Conservation (phyloP, 164 flowering plant genomes). For the Nymphaea colorata region DNA sequence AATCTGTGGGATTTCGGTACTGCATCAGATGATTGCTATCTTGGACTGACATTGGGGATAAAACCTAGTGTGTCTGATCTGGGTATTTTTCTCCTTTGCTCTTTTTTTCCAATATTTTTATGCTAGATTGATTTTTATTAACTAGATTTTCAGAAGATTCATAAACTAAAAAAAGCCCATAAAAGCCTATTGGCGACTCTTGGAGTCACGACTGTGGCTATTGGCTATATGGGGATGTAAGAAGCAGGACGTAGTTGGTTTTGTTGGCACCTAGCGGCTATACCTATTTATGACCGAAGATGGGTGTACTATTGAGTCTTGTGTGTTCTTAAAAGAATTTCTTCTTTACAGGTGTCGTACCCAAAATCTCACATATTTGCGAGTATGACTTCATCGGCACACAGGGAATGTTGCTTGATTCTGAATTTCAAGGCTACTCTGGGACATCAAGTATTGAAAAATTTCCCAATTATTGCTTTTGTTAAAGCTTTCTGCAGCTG, state of each 20-base stretch:
- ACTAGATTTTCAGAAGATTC: too few species aligned
- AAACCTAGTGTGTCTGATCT: slow-evolving; percentile 52
- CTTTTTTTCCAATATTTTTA: too few species aligned
- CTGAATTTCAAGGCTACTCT: slow-evolving; percentile 34
- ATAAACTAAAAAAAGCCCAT: too few species aligned
- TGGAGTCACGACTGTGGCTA: too few species aligned
- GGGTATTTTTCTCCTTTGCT: slow-evolving; percentile 20
- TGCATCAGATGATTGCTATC: slow-evolving; percentile 67
- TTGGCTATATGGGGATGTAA: too few species aligned
- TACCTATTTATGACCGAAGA: too few species aligned
- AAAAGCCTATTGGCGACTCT: too few species aligned
- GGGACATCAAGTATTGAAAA: slow-evolving; percentile 35
- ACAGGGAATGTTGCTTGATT: slow-evolving; percentile 49
- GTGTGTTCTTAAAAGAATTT: too few species aligned
- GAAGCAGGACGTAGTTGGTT: too few species aligned
- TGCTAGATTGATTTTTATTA: too few species aligned
- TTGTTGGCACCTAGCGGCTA: too few species aligned
- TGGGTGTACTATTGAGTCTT: too few species aligned
- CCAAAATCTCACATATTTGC: background rate
- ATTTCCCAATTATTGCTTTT: background rate
- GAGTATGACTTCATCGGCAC: slow-evolving; percentile 2
- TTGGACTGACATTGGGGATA: slow-evolving; percentile 79
- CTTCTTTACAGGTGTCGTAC: background rate
- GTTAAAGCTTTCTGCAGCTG: background rate
- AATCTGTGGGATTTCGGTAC: slow-evolving; percentile 64